These are phyloP conservation scores for Paralagenidium karlingii DNA, from an alignment of 352 stramenopile genomes.

Conservation along the genomic window DNA sequence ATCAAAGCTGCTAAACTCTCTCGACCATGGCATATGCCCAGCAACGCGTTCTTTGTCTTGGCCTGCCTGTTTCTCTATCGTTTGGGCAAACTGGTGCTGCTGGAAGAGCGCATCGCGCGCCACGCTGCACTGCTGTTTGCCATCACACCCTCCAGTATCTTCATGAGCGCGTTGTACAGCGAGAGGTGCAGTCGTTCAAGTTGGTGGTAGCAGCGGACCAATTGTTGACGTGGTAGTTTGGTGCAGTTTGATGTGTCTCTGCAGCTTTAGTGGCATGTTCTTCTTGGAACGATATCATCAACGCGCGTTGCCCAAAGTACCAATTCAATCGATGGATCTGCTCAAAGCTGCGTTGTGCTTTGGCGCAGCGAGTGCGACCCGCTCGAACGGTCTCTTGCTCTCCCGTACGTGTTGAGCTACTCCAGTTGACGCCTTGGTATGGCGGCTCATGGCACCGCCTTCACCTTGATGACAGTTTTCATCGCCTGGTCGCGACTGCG, in stretches of 20 bases:
- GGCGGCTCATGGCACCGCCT: background rate
- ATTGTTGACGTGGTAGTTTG: background rate
- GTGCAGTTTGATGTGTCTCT: slow-evolving; percentile 50
- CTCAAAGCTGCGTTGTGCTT: slow-evolving; percentile 36
- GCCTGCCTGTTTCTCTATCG: slow-evolving; percentile 60
- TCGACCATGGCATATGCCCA: too few relatives aligned
- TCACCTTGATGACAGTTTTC: slow-evolving; percentile 22
- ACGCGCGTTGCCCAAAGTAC: slow-evolving; percentile 6
- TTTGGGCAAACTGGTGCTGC: slow-evolving; percentile 37
- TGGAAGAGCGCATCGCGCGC: slow-evolving; percentile 31
- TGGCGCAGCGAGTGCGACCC: slow-evolving; percentile 39
- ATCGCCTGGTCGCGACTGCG: slow-evolving; percentile 58
- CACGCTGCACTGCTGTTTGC: slow-evolving; percentile 66
- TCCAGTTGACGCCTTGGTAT: background rate
- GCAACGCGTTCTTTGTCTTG: slow-evolving; percentile 63
- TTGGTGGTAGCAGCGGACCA: background rate
- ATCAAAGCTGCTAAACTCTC: too few relatives aligned
- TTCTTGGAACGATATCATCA: slow-evolving; percentile 27
- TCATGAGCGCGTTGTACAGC: slow-evolving; percentile 71
- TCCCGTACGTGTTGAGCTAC: slow-evolving; percentile 59
- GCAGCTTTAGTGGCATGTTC: slow-evolving; percentile 71
- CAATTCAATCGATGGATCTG: slow-evolving; percentile 8
- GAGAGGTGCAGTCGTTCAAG: slow-evolving; percentile 28
- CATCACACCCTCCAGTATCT: slow-evolving; percentile 62
- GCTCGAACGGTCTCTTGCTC: slow-evolving; percentile 68